A percentile compares a stretch with the other conserved stretches of the same genome.
phyloP scores from a whole-genome alignment of 345 rosid genomes.

The Schrenkiella parvula region DNA sequence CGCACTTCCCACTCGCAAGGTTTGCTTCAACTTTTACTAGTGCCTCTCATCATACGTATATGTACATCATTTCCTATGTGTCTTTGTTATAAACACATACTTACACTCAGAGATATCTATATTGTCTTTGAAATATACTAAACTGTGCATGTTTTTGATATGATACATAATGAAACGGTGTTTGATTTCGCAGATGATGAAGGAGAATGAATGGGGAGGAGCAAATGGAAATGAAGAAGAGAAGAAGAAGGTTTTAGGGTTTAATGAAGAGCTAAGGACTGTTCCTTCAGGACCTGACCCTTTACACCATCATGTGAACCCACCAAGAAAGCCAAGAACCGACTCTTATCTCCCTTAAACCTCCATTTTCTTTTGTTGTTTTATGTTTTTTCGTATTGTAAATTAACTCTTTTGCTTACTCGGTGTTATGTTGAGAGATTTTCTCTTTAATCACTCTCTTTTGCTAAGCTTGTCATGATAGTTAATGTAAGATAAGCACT shows the following conservation, averaged over 20 bases:
- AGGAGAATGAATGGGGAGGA: background rate
- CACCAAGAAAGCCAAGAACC: conserved; percentile 56
- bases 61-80: background rate
- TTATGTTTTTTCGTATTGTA: background rate
- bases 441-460: background rate
- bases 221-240: background rate
- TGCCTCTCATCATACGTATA: background rate
- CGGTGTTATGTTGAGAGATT: conserved; percentile 7
- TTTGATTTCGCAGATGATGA: conserved; percentile 30
- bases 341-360: conserved; percentile 12
- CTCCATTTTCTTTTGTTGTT: background rate
- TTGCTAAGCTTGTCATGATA: background rate
- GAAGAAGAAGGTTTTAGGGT: background rate
- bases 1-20: conserved; percentile 36
- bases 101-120: background rate
- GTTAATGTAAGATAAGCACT: conserved; percentile 15
- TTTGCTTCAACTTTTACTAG: conserved; percentile 1
- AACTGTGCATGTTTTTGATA: background rate
- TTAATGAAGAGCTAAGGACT: conserved; percentile 45
- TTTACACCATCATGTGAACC: conserved; percentile 65
- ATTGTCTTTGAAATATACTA: background rate
- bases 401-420: conserved; percentile 1
- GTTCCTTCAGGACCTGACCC: conserved; percentile 88
- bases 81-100: background rate
- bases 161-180: background rate